phyloP scores from a whole-genome alignment of 345 rosid genomes.

The Microcos paniculata region DNA sequence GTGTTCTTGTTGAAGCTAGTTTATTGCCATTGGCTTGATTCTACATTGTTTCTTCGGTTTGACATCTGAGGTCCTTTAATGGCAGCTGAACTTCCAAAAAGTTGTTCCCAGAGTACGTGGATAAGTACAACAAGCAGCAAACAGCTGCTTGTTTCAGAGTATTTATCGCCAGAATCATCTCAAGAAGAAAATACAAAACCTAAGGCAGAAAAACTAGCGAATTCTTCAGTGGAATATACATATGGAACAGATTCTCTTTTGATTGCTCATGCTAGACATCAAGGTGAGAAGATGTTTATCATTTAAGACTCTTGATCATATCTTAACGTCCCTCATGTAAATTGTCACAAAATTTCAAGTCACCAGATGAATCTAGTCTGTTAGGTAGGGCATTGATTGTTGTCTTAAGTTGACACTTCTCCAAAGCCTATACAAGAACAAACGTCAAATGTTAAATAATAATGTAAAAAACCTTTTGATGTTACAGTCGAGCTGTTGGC shows the following conservation, averaged over 20 bases:
- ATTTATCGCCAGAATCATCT: conserved; percentile 34
- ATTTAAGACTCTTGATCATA: too few species aligned
- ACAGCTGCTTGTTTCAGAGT: conserved; percentile 51
- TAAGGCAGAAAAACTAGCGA: conserved; percentile 32
- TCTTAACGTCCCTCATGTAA: too few species aligned
- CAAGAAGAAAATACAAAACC: conserved; percentile 38
- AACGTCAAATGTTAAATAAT: not conserved
- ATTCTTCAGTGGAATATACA: conserved; percentile 37
- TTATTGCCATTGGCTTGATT: not conserved
- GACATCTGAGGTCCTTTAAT: conserved; percentile 1
- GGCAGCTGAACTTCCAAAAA: conserved; percentile 82
- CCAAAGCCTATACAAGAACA: conserved; percentile 44
- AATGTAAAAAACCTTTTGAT: not conserved
- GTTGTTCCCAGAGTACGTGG: conserved; percentile 91
- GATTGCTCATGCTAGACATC: too few species aligned
- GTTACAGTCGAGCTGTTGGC: not conserved
- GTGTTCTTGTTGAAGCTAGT: not conserved
- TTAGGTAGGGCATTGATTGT: too few species aligned
- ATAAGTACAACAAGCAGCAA: conserved; percentile 68
- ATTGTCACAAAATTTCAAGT: too few species aligned
- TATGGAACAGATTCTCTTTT: too few species aligned
- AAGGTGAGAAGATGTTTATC: too few species aligned
- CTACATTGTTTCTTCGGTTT: not conserved
- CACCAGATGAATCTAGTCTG: too few species aligned
- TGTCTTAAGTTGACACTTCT: too few species aligned